Conservation (phyloP, 148 eudicot species). For the Dianthus caryophyllus region DNA sequence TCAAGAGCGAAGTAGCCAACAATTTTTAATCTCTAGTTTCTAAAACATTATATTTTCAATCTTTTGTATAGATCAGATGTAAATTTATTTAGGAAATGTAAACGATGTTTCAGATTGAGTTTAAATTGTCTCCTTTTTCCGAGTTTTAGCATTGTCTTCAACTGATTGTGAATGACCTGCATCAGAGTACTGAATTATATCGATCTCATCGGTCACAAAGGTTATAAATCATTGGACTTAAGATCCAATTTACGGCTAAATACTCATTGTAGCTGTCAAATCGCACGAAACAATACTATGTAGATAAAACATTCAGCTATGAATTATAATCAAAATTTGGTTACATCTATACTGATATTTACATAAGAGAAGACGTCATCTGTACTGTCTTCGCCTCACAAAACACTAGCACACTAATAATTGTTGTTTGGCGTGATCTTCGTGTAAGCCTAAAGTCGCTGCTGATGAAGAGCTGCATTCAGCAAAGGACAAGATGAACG, state of each 20-base stretch:
- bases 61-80: neutral
- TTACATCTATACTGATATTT: constrained; percentile 3
- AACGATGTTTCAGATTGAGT: neutral
- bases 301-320: neutral
- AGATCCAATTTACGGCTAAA: too few relatives aligned
- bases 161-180: too few relatives aligned
- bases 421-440: constrained; percentile 1
- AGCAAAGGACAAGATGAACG: constrained; percentile 17
- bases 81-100: neutral
- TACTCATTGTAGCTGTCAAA: too few relatives aligned
- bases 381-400: neutral
- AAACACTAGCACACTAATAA: constrained; percentile 3
- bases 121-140: neutral
- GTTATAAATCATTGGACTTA: too few relatives aligned
- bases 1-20: constrained; percentile 17
- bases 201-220: too few relatives aligned
- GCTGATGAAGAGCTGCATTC: constrained; percentile 9
- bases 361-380: constrained; percentile 3
- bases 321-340: constrained; percentile 1
- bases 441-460: neutral
- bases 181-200: too few relatives aligned
- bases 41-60: neutral
- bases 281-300: neutral
- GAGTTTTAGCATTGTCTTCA: too few relatives aligned
- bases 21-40: constrained; percentile 10